Conservation (phyloP, 2,329 filamentous ascomycete genomes). For the Endothia cerciana region DNA sequence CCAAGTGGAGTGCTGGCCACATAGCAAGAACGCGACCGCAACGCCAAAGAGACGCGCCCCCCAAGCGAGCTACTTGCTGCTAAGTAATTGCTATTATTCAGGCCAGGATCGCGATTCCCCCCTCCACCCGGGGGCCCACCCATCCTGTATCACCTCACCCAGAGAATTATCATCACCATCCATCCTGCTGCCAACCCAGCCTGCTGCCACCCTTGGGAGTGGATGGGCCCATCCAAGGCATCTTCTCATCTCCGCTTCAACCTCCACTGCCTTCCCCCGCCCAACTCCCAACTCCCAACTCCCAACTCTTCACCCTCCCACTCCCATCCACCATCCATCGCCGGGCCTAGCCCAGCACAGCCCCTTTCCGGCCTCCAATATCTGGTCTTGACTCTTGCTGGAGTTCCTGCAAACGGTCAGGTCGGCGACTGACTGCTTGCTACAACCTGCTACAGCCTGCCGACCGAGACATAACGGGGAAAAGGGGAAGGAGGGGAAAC, state of each 20-base stretch:
- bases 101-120: slow-evolving; percentile 21
- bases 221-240: neutral
- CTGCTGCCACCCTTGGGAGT: neutral
- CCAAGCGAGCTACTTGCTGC: neutral
- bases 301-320: neutral
- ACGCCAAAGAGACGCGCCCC: slow-evolving; percentile 24
- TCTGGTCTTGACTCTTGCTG: neutral
- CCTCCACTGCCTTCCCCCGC: too few species aligned
- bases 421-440: neutral
- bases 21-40: slow-evolving; percentile 23
- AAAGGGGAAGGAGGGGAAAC: neutral
- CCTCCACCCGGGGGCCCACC: slow-evolving; percentile 20
- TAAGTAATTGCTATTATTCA: slow-evolving; percentile 8
- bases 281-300: too few species aligned
- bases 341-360: neutral
- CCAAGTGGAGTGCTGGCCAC: too few species aligned
- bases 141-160: slow-evolving; percentile 11
- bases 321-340: too few species aligned
- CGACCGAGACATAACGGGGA: neutral
- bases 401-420: neutral
- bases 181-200: neutral
- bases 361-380: neutral
- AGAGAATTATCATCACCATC: slow-evolving; percentile 7
- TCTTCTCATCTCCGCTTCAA: neutral
- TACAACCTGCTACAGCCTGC: neutral